Evolutionary conservation across 1,284 basidiomycete genomes (phyloP), one percentile per base, ranked within the genome.

Genomic region (Ustilago shanxiensis): DNA sequence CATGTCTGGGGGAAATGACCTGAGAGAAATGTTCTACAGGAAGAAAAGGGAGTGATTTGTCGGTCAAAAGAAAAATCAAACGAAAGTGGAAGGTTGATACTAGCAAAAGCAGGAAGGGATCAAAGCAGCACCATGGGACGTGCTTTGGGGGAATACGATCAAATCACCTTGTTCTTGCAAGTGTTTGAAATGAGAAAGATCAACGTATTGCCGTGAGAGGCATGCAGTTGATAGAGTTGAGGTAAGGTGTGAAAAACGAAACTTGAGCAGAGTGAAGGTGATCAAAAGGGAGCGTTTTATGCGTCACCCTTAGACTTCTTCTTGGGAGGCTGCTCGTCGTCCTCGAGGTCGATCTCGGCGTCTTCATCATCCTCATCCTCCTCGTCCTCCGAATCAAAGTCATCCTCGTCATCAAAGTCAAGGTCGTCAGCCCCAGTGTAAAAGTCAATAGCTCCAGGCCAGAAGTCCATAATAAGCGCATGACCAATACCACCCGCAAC

Each of bases 331-430:
- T 72, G 49, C 26, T 82, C 80, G 31, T 81, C 78, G 33, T 76
- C 82, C 66, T 83, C 83, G 28, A 83, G 72, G 58, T 85, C 83
- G 50, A 83, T 81, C 67, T 85, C 83, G 10, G 60, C 71, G 1
- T 79, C 83, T 16, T 79, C 83, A 11, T 84, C 83, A 20, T 83
- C 80, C 16, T 84, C 83, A 1, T 83, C 82, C 31, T 80, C 80
- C 6, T 33, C 79, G 11, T 79, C 77, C 41, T 79, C 74, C n/a
- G 60, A 66, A 39, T 80, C 78, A 33, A 76, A 69, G 41, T 79
- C 81, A 13, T 84, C 83, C 35, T 81, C 80, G 56, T 72, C 69
- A 58, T 72, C 69, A 62, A 74, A 69, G 31, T 79, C 79, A 35
- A 79, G 73, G 39, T 82, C 72, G 44, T 82, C 72, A n/a, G 49